Percentiles rank a stretch among this genome's conserved stretches.
Conservation (phyloP, 208 protist species). For the Crithidia brevicula region DNA sequence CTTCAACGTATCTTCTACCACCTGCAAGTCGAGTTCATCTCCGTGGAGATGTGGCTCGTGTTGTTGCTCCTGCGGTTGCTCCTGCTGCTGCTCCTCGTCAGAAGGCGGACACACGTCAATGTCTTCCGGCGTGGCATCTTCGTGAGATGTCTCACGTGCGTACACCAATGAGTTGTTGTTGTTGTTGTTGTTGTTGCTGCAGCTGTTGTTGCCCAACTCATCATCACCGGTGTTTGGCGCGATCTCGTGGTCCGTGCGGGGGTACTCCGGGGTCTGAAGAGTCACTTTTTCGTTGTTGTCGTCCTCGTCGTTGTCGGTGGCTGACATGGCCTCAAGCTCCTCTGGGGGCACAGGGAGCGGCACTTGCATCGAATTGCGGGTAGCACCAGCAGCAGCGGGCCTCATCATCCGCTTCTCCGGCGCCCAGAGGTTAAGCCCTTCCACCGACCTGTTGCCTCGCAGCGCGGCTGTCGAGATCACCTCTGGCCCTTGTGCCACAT, state of each 20-base stretch:
- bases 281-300: too few species aligned
- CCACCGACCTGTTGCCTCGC: background rate
- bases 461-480: background rate
- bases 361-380: background rate
- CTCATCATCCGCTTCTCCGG: constrained; percentile 8
- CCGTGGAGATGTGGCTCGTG: background rate
- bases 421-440: background rate
- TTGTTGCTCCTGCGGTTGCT: background rate
- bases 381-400: too few species aligned
- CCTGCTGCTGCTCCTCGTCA: background rate
- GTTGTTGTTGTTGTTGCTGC: background rate
- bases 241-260: too few species aligned
- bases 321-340: background rate
- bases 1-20: too few species aligned
- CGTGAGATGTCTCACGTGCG: background rate
- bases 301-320: background rate
- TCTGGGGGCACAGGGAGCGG: background rate
- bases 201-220: too few species aligned
- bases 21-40: too few species aligned
- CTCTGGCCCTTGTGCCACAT: constrained; percentile 2
- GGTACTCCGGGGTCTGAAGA: too few species aligned
- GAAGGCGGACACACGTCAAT: background rate
- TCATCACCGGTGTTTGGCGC: background rate
- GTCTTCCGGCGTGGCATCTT: constrained; percentile 8
- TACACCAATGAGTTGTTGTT: constrained; percentile 1